Base-by-base conservation (phyloP, 495 filamentous ascomycete species). In the Clavariopsis aquatica region DNA sequence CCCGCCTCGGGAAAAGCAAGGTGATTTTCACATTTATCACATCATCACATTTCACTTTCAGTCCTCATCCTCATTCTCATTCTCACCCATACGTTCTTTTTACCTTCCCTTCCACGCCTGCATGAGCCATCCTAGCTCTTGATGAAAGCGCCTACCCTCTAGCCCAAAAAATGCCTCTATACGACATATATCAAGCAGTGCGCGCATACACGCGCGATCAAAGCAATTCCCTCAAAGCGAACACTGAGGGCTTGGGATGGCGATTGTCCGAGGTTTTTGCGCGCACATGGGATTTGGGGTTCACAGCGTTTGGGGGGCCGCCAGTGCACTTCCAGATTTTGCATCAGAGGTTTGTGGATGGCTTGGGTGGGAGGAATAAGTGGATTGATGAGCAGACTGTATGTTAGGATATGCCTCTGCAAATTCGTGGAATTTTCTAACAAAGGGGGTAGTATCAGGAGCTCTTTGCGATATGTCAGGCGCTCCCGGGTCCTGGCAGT, bases 361-460 rank as follows among this genome's bases (percentile, higher is more conserved):
- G 78, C 2, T 60, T 71, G 49, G 73, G 72, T 4, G 74, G 72
- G 1, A 74, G 83, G 65, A 70, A 80, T 28, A 76, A 78, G 71
- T 94, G 90, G 90, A 85, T 93, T 45, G 85, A 92, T 73, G 88
- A 91, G 65, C 86, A 89, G 67, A 81, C 86, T 60, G 86, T 87
- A 65, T 26, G 51, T 58, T 12, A 6, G 1, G 29, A 7, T 41
- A n/a, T 43, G 31, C 3, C 12, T 49, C 47, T 49, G 12, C 7
- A n/a, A n/a, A n/a, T n/a, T n/a, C n/a, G n/a, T n/a, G n/a, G n/a
- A n/a, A n/a, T n/a, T n/a, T n/a, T n/a, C n/a, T n/a, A n/a, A n/a
- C n/a, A n/a, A n/a, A n/a, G n/a, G n/a, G n/a, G n/a, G n/a, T n/a
- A 90, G 87, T 95, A 89, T 75, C 88, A 92, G 75, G 90, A 95